Evolutionary conservation across 441 rosid genomes (phyloP).

Genomic region (Pelargonium citronellum): DNA sequence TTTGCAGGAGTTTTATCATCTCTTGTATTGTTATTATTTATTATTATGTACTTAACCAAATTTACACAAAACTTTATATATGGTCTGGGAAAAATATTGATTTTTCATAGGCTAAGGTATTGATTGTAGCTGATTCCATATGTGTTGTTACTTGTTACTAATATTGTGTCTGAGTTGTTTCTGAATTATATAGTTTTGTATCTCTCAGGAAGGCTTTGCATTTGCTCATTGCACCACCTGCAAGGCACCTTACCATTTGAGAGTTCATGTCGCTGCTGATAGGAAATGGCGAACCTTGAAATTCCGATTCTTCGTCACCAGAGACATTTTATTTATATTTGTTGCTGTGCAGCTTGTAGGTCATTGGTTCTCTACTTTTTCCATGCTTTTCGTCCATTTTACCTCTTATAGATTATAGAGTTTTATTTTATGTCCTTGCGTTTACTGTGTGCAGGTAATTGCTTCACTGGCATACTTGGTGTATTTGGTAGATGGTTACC

Average conservation of each 20-base stretch:
- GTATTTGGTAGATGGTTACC: conserved; percentile 64
- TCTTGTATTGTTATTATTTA: not conserved
- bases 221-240: conserved; percentile 99
- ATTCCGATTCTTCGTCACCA: conserved; percentile 96
- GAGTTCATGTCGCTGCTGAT: conserved; percentile 95
- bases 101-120: not conserved
- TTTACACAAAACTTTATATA: not conserved
- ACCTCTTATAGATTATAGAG: not conserved
- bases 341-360: conserved; percentile 88
- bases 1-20: not conserved
- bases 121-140: not conserved
- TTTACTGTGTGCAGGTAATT: conserved; percentile 57
- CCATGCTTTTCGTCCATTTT: conserved; percentile 7
- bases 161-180: conserved; percentile 3
- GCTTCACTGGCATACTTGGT: conserved; percentile 86
- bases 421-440: conserved; percentile 12
- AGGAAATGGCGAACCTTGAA: conserved; percentile 93
- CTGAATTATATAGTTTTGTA: not conserved
- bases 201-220: conserved; percentile 90
- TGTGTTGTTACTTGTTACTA: conserved; percentile 1
- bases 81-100: not conserved
- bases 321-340: conserved; percentile 89
- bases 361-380: conserved; percentile 14
- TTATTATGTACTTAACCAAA: not conserved
- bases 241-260: conserved; percentile 92